Evolutionary conservation across 257 asterid species (phyloP).

Genomic region (Solanum etuberosum): DNA sequence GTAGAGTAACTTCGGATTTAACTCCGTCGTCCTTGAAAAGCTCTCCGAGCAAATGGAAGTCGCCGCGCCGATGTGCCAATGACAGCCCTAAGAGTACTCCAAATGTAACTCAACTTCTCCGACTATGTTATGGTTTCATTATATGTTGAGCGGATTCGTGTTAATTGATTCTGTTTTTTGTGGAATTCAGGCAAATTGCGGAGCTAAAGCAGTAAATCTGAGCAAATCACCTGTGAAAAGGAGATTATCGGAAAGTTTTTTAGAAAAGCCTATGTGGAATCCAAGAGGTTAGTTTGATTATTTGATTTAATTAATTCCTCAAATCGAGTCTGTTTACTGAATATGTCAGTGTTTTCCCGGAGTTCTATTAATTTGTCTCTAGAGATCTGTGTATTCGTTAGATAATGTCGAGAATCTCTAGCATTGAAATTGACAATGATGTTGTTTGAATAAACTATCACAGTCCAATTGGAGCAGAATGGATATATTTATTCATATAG

Average conservation of each 20-base stretch:
- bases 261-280: slow-evolving; percentile 51
- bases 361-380: background rate
- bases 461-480: background rate
- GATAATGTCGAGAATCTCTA: background rate
- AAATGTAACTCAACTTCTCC: slow-evolving; percentile 20
- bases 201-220: slow-evolving; percentile 6
- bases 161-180: background rate
- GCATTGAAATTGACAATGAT: background rate
- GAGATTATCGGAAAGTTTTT: slow-evolving; percentile 24
- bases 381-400: background rate
- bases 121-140: background rate
- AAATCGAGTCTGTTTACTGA: background rate
- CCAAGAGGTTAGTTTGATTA: slow-evolving; percentile 46
- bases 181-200: slow-evolving; percentile 27
- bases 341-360: background rate
- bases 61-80: slow-evolving; percentile 37
- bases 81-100: slow-evolving; percentile 37
- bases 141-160: background rate
- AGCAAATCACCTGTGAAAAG: slow-evolving; percentile 35
- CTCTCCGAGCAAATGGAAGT: slow-evolving; percentile 38
- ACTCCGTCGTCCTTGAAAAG: slow-evolving; percentile 18
- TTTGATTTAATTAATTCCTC: background rate
- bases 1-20: slow-evolving; percentile 6
- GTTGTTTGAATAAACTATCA: background rate
- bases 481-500: background rate